Evolutionary conservation across 768 basidiomycete species (phyloP), one percentile per base, ranked within the genome.

Genomic region (Omphalotus guepiniiformis): DNA sequence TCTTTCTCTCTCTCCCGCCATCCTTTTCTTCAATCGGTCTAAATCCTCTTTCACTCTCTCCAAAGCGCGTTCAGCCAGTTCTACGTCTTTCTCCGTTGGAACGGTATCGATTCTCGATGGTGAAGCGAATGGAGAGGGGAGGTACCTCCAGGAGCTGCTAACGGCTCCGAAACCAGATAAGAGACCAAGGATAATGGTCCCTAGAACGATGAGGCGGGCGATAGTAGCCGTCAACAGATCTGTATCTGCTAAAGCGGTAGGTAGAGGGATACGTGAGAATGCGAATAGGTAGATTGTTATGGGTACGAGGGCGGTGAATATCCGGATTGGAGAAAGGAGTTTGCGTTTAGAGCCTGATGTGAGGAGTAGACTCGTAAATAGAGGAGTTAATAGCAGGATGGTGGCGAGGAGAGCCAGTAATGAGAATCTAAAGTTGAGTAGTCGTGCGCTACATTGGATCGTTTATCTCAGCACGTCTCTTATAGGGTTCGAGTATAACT

Each of bases 121-220:
- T 25, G 32, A 50, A 21, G 51, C 48, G 41, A 49, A 19, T 7
- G 39, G 42, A 12, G 32, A 59, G 0, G 80, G 80, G 11, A 84
- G 60, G 56, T 74, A 80, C 4, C 63, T 65, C 85, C 86, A 87
- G 0, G 80, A 75, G 38, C 77, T 82, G 52, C 74, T 80, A 39
- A 86, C 71, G 3, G 87, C 83, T 52, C 88, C 88, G 51, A 88
- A 85, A 0, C 90, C 90, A 1, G 89, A 88, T 4, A 93, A 70
- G 2, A 82, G 59, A 4, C 90, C 90, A n/a, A 93, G 80, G 47
- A 90, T 76, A 25, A 83, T 71, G 0, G 84, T 90, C 2, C 90
- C 90, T 18, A 92, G 64, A 16, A 90, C 84, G 16, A 85, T 78
- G 12, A 91, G 72, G 9, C 88, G 78, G 2, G 84, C 69, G 2